Percentiles rank a stretch among this genome's conserved stretches.
These are phyloP conservation scores for Scenedesmus sp. DNA, from an alignment of 163 green algal species.

Conservation along the genomic window DNA sequence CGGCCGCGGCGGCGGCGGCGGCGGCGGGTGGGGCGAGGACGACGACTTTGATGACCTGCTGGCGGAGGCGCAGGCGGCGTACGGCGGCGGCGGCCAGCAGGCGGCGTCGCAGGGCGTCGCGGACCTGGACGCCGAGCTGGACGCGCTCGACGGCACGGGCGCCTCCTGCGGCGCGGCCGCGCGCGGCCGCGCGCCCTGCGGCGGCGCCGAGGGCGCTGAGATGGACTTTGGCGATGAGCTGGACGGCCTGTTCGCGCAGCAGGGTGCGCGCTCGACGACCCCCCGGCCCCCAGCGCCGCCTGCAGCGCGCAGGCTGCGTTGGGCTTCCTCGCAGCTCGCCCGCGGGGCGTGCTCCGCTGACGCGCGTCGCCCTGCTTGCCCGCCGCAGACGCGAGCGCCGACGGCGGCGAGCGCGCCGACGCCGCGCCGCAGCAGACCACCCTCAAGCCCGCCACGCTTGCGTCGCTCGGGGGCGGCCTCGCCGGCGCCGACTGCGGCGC, in stretches of 20 bases:
- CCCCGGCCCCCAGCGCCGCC: too few relatives aligned
- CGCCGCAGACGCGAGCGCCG: neutral
- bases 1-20: neutral
- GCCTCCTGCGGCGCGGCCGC: neutral
- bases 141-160: slow-evolving; percentile 7
- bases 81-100: slow-evolving; percentile 17
- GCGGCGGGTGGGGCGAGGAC: neutral
- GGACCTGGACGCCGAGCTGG: slow-evolving; percentile 28
- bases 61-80: slow-evolving; percentile 22
- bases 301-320: too few relatives aligned
- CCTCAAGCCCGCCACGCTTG: slow-evolving; percentile 26
- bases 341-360: too few relatives aligned
- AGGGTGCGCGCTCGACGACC: too few relatives aligned
- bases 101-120: neutral
- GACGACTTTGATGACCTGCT: slow-evolving; percentile 23
- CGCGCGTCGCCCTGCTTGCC: neutral
- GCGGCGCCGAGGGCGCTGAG: neutral
- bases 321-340: too few relatives aligned
- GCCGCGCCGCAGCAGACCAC: neutral
- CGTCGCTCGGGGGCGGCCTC: slow-evolving; percentile 1
- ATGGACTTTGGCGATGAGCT: slow-evolving; percentile 35
- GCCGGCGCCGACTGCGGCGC: neutral
- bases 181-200: neutral
- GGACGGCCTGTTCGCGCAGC: slow-evolving; percentile 23
- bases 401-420: neutral